phyloP scores from a whole-genome alignment of 2,329 filamentous ascomycete species.

The Seiridium cupressi region DNA sequence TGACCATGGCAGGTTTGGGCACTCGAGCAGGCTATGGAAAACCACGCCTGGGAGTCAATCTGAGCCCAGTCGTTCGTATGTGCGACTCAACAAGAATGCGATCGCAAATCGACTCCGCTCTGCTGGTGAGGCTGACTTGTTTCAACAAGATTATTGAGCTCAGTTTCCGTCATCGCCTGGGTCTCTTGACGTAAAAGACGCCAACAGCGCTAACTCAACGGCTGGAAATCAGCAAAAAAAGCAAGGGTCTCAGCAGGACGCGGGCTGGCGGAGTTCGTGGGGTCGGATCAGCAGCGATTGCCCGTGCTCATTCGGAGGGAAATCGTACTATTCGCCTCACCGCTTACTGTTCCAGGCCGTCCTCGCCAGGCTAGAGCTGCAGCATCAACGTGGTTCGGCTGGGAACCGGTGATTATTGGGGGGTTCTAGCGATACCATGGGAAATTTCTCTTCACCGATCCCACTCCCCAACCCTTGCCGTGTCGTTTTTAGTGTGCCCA shows the following conservation, averaged over 20 bases:
- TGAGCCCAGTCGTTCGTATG: no score
- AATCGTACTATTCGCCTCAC: neutral
- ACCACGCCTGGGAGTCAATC: no score
- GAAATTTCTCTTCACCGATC: conserved; percentile 27
- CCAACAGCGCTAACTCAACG: neutral
- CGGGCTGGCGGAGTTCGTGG: neutral
- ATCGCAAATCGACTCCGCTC: no score
- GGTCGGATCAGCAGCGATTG: neutral
- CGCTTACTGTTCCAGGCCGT: neutral
- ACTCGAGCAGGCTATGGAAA: no score
- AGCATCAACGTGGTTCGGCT: conserved; percentile 2
- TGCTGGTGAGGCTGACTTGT: neutral
- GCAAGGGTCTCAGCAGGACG: neutral
- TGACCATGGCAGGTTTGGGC: no score
- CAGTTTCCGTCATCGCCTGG: neutral
- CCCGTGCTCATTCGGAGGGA: neutral
- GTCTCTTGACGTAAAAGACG: neutral
- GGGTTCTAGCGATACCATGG: conserved; percentile 9
- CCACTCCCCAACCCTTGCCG: neutral
- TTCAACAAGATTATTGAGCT: neutral
- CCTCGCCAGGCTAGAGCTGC: neutral
- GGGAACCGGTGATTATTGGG: neutral
- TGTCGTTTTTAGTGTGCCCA: conserved; percentile 8
- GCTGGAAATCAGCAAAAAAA: neutral
- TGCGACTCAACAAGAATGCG: no score